A percentile compares a stretch with the other conserved stretches of the same genome.
These are phyloP conservation scores for Ziziphus jujuba DNA, from an alignment of 306 rosid genomes.

Conservation along the genomic window DNA sequence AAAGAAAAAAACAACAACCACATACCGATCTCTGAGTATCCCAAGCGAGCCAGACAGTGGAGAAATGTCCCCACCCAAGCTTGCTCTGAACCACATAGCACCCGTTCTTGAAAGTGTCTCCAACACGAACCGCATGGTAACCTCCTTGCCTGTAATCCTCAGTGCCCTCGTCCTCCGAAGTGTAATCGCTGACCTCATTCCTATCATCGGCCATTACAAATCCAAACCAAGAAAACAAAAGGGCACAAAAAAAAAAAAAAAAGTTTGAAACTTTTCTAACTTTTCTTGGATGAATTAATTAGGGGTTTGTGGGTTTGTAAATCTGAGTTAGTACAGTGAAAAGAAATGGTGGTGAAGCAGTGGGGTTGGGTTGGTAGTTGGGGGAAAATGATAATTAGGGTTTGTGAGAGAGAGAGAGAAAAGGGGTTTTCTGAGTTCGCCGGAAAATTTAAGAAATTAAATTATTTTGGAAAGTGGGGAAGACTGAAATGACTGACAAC, in stretches of 20 bases:
- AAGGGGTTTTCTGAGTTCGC: too few species aligned
- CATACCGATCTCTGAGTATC: constrained; percentile 39
- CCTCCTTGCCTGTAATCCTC: constrained; percentile 47
- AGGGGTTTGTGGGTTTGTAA: background rate
- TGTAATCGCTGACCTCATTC: constrained; percentile 29
- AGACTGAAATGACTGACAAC: too few species aligned
- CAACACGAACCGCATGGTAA: constrained; percentile 40
- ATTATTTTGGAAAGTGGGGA: too few species aligned
- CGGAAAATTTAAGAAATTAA: too few species aligned
- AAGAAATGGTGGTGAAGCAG: too few species aligned
- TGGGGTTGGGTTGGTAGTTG: too few species aligned
- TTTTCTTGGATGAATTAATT: background rate
- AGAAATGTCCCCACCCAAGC: constrained; percentile 53
- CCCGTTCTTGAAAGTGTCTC: constrained; percentile 44
- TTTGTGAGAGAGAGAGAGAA: too few species aligned
- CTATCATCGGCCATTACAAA: constrained; percentile 38
- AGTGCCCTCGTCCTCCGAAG: constrained; percentile 45
- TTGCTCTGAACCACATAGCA: constrained; percentile 44
- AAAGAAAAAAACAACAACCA: background rate
- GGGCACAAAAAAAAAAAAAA: too few species aligned
- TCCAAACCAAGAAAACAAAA: background rate
- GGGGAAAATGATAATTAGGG: too few species aligned
- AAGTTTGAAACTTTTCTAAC: background rate
- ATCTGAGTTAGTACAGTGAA: too few species aligned
- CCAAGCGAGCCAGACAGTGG: constrained; percentile 54